These are phyloP conservation scores for Backusella morwellensis DNA, from an alignment of 192 early-diverging fungal genomes.

Conservation along the genomic window DNA sequence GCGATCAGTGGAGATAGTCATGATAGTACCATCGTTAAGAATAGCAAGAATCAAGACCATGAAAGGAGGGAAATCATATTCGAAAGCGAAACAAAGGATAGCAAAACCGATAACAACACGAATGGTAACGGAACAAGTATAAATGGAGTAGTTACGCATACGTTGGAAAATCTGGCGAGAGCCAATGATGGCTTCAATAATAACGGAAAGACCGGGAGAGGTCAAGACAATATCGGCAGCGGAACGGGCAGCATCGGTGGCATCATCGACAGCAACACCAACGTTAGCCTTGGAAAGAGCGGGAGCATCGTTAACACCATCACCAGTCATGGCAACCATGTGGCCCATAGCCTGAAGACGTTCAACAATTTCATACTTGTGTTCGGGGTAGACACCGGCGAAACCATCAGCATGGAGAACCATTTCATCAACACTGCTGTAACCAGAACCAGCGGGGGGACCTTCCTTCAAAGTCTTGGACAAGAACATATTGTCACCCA, in stretches of 20 bases:
- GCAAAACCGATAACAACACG: conserved; percentile 71
- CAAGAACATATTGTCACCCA: conserved; percentile 73
- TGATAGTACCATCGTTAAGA: conserved; percentile 88
- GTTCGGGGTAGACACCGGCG: conserved; percentile 62
- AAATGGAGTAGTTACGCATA: conserved; percentile 89
- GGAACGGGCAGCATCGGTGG: conserved; percentile 72
- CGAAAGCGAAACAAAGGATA: conserved; percentile 70
- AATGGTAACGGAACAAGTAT: conserved; percentile 87
- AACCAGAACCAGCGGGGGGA: conserved; percentile 57
- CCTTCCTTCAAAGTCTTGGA: conserved; percentile 61
- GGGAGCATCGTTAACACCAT: conserved; percentile 72
- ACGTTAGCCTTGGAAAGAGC: conserved; percentile 69
- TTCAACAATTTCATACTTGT: conserved; percentile 69
- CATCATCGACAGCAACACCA: conserved; percentile 71
- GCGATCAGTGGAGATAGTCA: conserved; percentile 87
- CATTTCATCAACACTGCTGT: conserved; percentile 52
- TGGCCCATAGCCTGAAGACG: conserved; percentile 64
- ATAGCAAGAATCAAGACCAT: conserved; percentile 87
- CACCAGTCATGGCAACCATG: conserved; percentile 70
- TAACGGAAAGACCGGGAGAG: conserved; percentile 74
- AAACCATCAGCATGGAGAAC: conserved; percentile 64
- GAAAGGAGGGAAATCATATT: conserved; percentile 80
- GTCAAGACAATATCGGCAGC: conserved; percentile 77
- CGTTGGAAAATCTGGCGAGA: conserved; percentile 95
- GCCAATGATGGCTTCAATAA: conserved; percentile 88